Percentiles rank a stretch among this genome's conserved stretches.
Conservation (phyloP, 208 protist genomes). For the Trypanosoma avium region DNA sequence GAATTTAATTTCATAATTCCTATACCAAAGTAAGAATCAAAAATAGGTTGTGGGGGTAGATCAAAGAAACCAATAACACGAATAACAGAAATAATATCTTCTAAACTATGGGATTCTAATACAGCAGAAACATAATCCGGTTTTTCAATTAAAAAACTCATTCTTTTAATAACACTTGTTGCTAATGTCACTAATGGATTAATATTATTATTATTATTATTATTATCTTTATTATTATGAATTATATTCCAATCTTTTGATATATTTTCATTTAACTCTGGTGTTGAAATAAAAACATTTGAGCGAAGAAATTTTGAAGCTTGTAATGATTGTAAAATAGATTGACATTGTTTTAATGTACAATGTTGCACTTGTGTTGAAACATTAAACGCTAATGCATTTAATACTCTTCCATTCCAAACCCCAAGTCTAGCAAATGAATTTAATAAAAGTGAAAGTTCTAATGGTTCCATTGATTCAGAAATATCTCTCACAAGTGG, state of each 20-base stretch:
- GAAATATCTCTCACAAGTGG: constrained; percentile 46
- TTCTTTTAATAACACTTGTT: constrained; percentile 41
- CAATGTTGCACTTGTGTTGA: constrained; percentile 33
- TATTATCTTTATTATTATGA: not conserved
- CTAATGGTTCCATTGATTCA: constrained; percentile 50
- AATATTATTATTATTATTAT: constrained; percentile 6
- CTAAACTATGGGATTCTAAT: constrained; percentile 30
- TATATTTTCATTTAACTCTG: constrained; percentile 2
- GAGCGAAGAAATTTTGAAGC: constrained; percentile 55
- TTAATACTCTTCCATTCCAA: constrained; percentile 71
- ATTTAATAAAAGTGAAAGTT: constrained; percentile 74
- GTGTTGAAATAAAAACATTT: constrained; percentile 33
- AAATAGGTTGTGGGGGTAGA: constrained; percentile 62
- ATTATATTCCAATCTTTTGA: constrained; percentile 30
- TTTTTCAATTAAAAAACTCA: constrained; percentile 47
- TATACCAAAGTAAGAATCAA: constrained; percentile 56
- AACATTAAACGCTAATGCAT: constrained; percentile 37
- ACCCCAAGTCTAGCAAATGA: constrained; percentile 60
- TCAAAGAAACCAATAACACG: constrained; percentile 56
- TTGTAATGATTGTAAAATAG: constrained; percentile 60
- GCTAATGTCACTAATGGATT: constrained; percentile 27
- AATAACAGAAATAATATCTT: constrained; percentile 49
- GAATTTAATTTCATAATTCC: constrained; percentile 25
- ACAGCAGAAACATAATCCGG: constrained; percentile 27
- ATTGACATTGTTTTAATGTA: constrained; percentile 59